phyloP scores from a whole-genome alignment of 75 land plant genomes.

The Cunninghamia lanceolata region DNA sequence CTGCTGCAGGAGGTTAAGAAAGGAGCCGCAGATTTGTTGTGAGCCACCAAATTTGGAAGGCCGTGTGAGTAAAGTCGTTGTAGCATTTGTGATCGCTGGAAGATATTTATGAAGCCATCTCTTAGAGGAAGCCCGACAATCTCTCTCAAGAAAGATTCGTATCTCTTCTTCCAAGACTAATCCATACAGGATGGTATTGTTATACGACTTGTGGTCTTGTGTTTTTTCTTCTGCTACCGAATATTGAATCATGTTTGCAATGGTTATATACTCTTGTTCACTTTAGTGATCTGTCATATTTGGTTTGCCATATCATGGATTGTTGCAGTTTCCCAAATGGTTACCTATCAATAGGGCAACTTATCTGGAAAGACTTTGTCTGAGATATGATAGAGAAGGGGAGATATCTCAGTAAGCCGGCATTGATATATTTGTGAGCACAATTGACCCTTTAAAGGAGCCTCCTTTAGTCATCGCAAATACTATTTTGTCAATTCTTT shows the following conservation, averaged over 20 bases:
- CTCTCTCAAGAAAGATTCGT: conserved; percentile 23
- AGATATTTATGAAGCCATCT: too few species aligned
- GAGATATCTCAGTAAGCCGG: conserved; percentile 34
- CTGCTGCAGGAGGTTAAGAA: too few species aligned
- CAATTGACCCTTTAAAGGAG: conserved; percentile 46
- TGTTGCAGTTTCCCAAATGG: too few species aligned
- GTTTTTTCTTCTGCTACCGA: conserved; percentile 31
- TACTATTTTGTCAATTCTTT: conserved; percentile 49
- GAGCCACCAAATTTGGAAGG: too few species aligned
- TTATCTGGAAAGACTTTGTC: too few species aligned
- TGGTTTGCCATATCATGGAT: conserved; percentile 38
- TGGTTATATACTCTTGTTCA: conserved; percentile 26
- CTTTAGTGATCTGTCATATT: conserved; percentile 29
- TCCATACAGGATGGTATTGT: conserved; percentile 36
- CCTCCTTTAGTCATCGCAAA: conserved; percentile 46
- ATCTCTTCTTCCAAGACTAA: conserved; percentile 20
- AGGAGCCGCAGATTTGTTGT: too few species aligned
- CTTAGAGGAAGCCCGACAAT: conserved; percentile 31
- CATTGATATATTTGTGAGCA: conserved; percentile 38
- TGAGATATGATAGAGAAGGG: conserved; percentile 39
- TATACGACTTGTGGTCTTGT: conserved; percentile 20
- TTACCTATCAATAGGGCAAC: too few species aligned
- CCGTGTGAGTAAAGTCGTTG: too few species aligned
- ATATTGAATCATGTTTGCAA: conserved; percentile 20
- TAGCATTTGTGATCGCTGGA: too few species aligned